Evolutionary conservation across 148 eudicot genomes (phyloP), one percentile per base, ranked within the genome.

Genomic region (Heliamphora exappendiculata): DNA sequence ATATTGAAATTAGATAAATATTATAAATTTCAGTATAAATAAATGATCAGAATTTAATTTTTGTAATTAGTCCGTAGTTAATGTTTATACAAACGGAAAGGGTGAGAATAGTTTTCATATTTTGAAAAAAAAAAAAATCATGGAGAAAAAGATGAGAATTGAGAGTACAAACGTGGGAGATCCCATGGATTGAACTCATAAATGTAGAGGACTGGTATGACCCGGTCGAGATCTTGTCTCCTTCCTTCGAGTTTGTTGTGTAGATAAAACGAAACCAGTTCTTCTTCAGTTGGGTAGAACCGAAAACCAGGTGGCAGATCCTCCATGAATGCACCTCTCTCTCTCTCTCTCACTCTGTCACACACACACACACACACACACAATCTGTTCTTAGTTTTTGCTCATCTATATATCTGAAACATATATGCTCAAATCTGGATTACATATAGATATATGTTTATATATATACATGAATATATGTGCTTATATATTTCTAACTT

Each of bases 281-380:
- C 92, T 82, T 85, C 90, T 77, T 89, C 92, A 0, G 88, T 89
- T 1, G 92, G 92, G 71, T 80, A 84, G 71, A 89, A 89, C 55
- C 92, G 74, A 70, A 77, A 89, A 19, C 92, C 89, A 12, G 84
- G 84, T 39, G 50, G 58, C 37, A 60, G 66, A 42, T 66, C 54
- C 16, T 66, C 76, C 65, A 54, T 57, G 16, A 65, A 0, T 67
- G 3, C 29, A 7, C 14, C 33, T 24, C 51, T 24, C 53, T 41
- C 70, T 67, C 70, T 22, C 67, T 36, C 67, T 62, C 68, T 36
- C 69, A 16, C 68, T 36, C 45, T 36, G 44, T 36, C 70, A 14
- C 41, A 14, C 13, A 28, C 19, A 28, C 17, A 55, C 10, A 4
- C 7, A 1, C 28, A 55, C 20, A 7, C 8, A 55, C 7, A 5